Percentiles rank a stretch among this genome's conserved stretches.
These are phyloP conservation scores for Salisapilia sapeloensis DNA, from an alignment of 352 stramenopile species.

Conservation along the genomic window DNA sequence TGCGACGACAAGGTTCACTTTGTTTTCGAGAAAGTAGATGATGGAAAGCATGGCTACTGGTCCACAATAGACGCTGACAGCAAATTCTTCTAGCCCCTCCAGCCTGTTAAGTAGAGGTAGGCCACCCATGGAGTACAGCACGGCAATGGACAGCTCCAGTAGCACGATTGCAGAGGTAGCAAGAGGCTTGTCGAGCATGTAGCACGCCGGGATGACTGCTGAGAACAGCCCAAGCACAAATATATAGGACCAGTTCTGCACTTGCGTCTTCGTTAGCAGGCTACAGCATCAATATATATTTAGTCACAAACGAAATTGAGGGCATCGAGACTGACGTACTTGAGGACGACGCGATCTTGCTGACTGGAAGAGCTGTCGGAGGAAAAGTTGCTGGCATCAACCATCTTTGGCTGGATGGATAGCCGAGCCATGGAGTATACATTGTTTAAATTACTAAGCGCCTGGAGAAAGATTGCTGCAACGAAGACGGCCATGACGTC, in stretches of 20 bases:
- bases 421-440: conserved; percentile 62
- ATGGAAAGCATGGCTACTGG: conserved; percentile 41
- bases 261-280: conserved; percentile 51
- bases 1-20: conserved; percentile 16
- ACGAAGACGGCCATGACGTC: conserved; percentile 18
- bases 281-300: conserved; percentile 7
- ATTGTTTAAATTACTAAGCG: conserved; percentile 48
- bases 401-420: conserved; percentile 16
- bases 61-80: conserved; percentile 23
- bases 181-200: conserved; percentile 16
- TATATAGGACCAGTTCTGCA: conserved; percentile 45
- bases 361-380: conserved; percentile 8
- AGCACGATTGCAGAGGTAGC: conserved; percentile 9
- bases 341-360: conserved; percentile 39
- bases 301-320: background rate
- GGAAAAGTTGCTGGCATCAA: conserved; percentile 10
- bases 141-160: conserved; percentile 16
- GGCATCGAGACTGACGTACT: conserved; percentile 19
- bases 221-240: too few species aligned
- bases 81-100: conserved; percentile 28
- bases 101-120: conserved; percentile 19
- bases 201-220: conserved; percentile 16
- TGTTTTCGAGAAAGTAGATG: conserved; percentile 22
- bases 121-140: conserved; percentile 37
- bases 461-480: conserved; percentile 41